Conservation (phyloP, 768 basidiomycete species). For the Cystobasidium onofrii region DNA sequence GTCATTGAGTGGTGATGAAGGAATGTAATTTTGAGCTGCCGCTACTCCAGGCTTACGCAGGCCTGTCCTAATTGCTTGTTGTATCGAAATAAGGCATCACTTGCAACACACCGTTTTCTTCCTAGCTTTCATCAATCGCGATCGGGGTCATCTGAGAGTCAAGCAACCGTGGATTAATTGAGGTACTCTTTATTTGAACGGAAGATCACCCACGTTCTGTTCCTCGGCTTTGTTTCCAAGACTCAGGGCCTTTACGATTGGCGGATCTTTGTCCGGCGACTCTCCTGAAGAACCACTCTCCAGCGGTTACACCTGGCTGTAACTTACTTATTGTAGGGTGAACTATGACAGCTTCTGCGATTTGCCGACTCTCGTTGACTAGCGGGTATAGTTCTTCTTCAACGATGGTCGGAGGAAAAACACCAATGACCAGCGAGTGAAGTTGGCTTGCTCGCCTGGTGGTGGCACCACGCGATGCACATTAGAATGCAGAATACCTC, state of each 20-base stretch:
- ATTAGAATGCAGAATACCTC: conserved; percentile 34
- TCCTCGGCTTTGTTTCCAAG: conserved; percentile 29
- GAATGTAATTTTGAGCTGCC: too few relatives aligned
- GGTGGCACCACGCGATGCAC: conserved; percentile 38
- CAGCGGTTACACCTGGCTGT: conserved; percentile 25
- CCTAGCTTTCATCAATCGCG: background rate
- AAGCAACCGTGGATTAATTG: too few relatives aligned
- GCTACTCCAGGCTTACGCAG: too few relatives aligned
- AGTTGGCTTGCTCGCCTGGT: conserved; percentile 18
- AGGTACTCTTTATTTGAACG: too few relatives aligned
- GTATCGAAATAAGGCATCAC: background rate
- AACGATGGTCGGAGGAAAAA: conserved; percentile 36
- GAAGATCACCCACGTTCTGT: conserved; percentile 32
- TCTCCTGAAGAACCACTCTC: conserved; percentile 28
- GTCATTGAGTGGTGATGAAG: conserved; percentile 9
- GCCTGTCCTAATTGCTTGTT: background rate
- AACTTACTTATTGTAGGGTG: conserved; percentile 23
- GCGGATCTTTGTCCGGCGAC: conserved; percentile 21
- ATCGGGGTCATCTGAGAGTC: background rate
- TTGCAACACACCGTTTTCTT: background rate
- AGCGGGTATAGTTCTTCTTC: conserved; percentile 25
- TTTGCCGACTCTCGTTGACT: background rate
- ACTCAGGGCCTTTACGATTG: conserved; percentile 36
- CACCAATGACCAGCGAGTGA: conserved; percentile 33
- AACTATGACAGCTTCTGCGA: conserved; percentile 15